phyloP scores from a whole-genome alignment of 78 protist genomes.

The Dictyostelium firmibasis region DNA sequence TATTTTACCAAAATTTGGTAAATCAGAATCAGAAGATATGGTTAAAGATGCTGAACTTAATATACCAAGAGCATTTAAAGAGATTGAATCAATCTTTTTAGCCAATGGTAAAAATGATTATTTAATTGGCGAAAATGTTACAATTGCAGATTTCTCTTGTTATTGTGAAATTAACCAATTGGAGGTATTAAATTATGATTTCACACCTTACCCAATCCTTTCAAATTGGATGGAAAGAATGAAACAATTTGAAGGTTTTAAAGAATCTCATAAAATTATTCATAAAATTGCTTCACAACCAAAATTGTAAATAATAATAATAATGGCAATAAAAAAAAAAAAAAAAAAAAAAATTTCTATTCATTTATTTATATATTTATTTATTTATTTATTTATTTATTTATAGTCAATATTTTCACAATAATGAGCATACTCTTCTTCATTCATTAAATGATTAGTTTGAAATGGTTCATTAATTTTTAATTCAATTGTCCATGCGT shows the following conservation, averaged over 20 bases:
- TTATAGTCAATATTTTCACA: neutral
- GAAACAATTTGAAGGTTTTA: slow-evolving; percentile 3
- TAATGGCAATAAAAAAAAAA: neutral
- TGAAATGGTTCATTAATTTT: neutral
- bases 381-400: neutral
- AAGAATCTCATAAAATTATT: neutral
- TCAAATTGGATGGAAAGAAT: neutral
- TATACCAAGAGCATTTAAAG: neutral
- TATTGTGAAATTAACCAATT: slow-evolving; percentile 36
- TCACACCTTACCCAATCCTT: neutral
- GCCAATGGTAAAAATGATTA: neutral
- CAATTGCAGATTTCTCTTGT: slow-evolving; percentile 38
- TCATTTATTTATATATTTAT: neutral
- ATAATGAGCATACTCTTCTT: neutral
- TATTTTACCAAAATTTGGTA: neutral
- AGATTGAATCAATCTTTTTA: slow-evolving; percentile 16
- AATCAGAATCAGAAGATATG: neutral
- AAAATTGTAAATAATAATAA: neutral
- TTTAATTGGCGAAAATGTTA: neutral
- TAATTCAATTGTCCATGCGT: neutral
- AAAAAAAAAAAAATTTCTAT: neutral
- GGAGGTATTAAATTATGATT: neutral
- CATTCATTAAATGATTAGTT: neutral
- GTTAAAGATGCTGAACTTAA: neutral
- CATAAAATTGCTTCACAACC: neutral